Base-by-base conservation (phyloP, 345 rosid genomes). In the Salix arbutifolia region DNA sequence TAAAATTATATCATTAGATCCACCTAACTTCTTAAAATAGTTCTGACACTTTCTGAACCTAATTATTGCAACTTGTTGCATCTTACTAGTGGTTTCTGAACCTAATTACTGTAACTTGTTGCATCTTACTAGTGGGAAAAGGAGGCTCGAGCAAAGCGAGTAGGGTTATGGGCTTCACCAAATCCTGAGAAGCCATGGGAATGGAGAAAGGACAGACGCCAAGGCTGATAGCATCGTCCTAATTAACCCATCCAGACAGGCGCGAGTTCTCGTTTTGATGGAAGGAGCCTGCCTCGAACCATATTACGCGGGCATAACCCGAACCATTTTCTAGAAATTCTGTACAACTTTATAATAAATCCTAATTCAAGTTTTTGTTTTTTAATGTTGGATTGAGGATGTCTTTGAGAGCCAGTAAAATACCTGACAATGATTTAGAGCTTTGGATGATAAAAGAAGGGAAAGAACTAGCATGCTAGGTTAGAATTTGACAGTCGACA, bases 111-210 rank as follows among this genome's bases (percentile, higher is more conserved):
- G 19, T 5, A 0, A 37, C 8, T 8, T 37, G 40, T 37, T 69
- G 10, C 60, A 18, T 71, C 13, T 9, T 33, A 52, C 31, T 76
- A 89, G 98, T 95, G 99, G 96, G 98, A 95, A 70, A 84, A 86
- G 18, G 87, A 90, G 83, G 98, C 97, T 48, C 78, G 91, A 28
- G 87, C 83, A 17, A 89, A 88, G 65, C 85, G 93, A 31, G 70
- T 88, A 1, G 98, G 94, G 7, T 79, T 93, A 77, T 95, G 99
- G 98, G 94, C 93, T 58, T 83, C 87, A 25, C 33, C 91, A 5
- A 89, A 91, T 75, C 99, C 93, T 2, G 88, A 90, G 75, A 79
- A 89, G 79, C 98, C 98, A 70, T 95, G 99, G 97, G 92, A 93
- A 26, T 91, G 97, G 91, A 88, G 98, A 68, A 90, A 84, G 77